These are phyloP conservation scores for Tuber aestivum DNA, from an alignment of 495 filamentous ascomycete species.

Conservation along the genomic window DNA sequence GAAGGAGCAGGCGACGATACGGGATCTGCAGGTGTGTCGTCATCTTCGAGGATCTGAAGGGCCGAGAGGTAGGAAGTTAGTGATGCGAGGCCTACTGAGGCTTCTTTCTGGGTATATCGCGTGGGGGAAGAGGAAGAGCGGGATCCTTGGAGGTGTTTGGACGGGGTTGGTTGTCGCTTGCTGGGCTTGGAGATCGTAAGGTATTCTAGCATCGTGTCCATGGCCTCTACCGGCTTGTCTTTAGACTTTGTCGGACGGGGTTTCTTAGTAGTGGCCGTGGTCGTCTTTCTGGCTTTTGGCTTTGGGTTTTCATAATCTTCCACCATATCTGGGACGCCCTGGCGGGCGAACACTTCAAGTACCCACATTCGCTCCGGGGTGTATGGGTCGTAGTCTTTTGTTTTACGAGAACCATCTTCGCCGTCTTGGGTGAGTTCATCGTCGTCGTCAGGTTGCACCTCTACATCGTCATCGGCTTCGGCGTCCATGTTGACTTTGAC, in stretches of 20 bases:
- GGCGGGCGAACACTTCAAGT: slow-evolving; percentile 61
- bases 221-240: slow-evolving; percentile 9
- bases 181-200: slow-evolving; percentile 22
- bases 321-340: slow-evolving; percentile 66
- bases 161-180: slow-evolving; percentile 4
- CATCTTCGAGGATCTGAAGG: background rate
- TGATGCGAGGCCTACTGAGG: background rate
- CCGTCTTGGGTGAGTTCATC: slow-evolving; percentile 53
- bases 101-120: background rate
- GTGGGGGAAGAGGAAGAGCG: background rate
- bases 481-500: slow-evolving; percentile 67
- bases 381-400: slow-evolving; percentile 62
- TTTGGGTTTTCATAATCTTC: slow-evolving; percentile 68
- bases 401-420: slow-evolving; percentile 53
- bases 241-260: slow-evolving; percentile 8
- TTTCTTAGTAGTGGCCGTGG: slow-evolving; percentile 16
- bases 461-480: slow-evolving; percentile 58
- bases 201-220: slow-evolving; percentile 17
- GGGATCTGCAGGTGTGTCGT: background rate
- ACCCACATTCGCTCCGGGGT: slow-evolving; percentile 67
- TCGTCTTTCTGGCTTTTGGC: slow-evolving; percentile 49
- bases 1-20: background rate
- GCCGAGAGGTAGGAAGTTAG: background rate
- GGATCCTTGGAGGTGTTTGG: background rate
- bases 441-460: slow-evolving; percentile 49